Conservation (phyloP, 352 stramenopile genomes). For the Pythium sukuiense region DNA sequence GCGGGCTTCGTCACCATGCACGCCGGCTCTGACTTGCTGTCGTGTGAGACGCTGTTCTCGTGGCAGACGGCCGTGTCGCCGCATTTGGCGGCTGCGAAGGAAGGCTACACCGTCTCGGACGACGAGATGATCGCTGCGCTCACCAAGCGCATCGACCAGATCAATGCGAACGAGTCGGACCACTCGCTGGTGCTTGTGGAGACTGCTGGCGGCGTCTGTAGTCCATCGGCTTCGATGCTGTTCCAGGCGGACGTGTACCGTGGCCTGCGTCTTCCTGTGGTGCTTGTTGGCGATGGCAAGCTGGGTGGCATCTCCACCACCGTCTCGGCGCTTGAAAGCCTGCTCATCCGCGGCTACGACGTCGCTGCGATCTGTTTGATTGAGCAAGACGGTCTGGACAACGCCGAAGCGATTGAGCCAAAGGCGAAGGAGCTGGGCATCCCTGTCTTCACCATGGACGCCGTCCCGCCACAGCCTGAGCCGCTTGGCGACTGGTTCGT, state of each 20-base stretch:
- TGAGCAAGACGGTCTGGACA: constrained; percentile 72
- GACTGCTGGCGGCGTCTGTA: constrained; percentile 95
- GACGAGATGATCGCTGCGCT: constrained; percentile 82
- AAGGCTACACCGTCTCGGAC: constrained; percentile 88
- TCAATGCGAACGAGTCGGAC: constrained; percentile 34
- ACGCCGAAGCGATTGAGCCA: constrained; percentile 59
- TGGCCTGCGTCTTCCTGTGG: constrained; percentile 82
- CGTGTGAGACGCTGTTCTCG: constrained; percentile 89
- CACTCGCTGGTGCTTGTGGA: constrained; percentile 88
- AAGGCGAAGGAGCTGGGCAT: constrained; percentile 69
- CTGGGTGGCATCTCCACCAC: constrained; percentile 96
- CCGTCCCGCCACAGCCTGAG: constrained; percentile 71
- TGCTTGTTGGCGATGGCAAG: constrained; percentile 96
- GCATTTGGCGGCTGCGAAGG: constrained; percentile 89
- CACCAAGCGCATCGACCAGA: constrained; percentile 44
- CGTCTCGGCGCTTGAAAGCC: constrained; percentile 91
- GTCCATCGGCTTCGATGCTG: constrained; percentile 74
- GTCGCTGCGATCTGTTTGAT: constrained; percentile 85
- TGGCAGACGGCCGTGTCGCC: constrained; percentile 95
- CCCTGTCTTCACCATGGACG: constrained; percentile 69
- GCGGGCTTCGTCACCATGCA: constrained; percentile 83
- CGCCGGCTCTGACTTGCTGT: constrained; percentile 27
- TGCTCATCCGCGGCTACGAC: constrained; percentile 91
- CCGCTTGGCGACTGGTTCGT: constrained; percentile 74
- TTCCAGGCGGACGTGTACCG: constrained; percentile 95